These are phyloP conservation scores for Croton setiger DNA, from an alignment of 441 rosid species.

Conservation along the genomic window DNA sequence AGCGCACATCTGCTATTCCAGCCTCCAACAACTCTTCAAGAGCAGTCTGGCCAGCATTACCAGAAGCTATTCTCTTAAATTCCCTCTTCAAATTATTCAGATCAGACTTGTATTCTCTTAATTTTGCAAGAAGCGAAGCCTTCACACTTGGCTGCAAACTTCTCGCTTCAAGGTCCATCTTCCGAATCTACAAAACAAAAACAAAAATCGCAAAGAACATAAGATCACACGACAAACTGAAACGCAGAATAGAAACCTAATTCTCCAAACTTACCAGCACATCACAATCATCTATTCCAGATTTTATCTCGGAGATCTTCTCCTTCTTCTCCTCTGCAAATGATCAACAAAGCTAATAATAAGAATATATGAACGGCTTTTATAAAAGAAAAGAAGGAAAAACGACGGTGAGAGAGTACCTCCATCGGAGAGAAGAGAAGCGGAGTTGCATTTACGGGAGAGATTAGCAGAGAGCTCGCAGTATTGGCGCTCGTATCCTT, in stretches of 20 bases:
- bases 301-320: constrained; percentile 53
- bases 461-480: constrained; percentile 90
- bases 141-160: constrained; percentile 76
- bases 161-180: constrained; percentile 98
- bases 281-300: constrained; percentile 84
- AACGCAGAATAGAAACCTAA: not conserved
- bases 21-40: constrained; percentile 79
- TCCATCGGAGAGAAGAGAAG: constrained; percentile 43
- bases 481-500: constrained; percentile 89
- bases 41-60: constrained; percentile 48
- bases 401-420: constrained; percentile 23
- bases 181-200: constrained; percentile 49
- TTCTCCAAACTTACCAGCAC: constrained; percentile 46
- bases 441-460: constrained; percentile 64
- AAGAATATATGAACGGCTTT: not conserved
- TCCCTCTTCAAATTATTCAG: constrained; percentile 81
- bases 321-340: constrained; percentile 59
- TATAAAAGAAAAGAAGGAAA: not conserved
- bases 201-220: not conserved
- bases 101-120: constrained; percentile 93
- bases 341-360: not conserved
- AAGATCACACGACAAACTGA: not conserved
- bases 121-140: constrained; percentile 71
- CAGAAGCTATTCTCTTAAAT: constrained; percentile 61
- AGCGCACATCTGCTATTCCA: constrained; percentile 70